phyloP scores from a whole-genome alignment of 257 asterid species.

The Dorcoceras hygrometricum region DNA sequence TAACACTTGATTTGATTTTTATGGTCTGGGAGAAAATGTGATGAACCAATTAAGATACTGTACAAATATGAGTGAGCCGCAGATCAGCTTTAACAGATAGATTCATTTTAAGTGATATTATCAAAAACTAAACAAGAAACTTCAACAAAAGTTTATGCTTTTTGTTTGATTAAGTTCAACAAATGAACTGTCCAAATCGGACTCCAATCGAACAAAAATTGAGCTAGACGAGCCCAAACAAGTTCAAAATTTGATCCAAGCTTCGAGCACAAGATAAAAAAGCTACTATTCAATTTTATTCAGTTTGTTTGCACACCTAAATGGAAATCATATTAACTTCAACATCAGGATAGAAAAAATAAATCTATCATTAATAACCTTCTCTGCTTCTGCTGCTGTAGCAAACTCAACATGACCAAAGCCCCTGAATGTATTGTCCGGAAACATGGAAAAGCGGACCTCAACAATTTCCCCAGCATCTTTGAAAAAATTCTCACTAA shows the following conservation, averaged over 20 bases:
- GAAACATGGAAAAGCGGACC: constrained; percentile 53
- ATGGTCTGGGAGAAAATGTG: too few species aligned
- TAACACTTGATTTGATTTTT: too few species aligned
- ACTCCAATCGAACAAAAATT: too few species aligned
- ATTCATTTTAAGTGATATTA: not conserved
- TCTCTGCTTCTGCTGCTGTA: constrained; percentile 60
- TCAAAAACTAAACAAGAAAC: not conserved
- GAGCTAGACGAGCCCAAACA: too few species aligned
- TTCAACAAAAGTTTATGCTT: too few species aligned
- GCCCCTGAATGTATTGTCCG: constrained; percentile 65
- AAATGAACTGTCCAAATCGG: too few species aligned
- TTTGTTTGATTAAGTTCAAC: too few species aligned
- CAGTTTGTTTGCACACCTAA: not conserved
- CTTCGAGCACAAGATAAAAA: not conserved
- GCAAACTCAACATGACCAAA: constrained; percentile 92
- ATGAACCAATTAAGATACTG: too few species aligned
- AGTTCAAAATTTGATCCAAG: too few species aligned
- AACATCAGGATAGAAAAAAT: not conserved
- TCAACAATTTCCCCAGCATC: constrained; percentile 65
- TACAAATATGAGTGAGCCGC: too few species aligned
- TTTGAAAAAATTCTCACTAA: constrained; percentile 72
- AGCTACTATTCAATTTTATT: too few species aligned
- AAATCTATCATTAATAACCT: constrained; percentile 37
- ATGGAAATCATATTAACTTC: too few species aligned
- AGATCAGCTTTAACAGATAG: not conserved